phyloP scores from a whole-genome alignment of 768 basidiomycete genomes.

The Psilocybe cubensis region DNA sequence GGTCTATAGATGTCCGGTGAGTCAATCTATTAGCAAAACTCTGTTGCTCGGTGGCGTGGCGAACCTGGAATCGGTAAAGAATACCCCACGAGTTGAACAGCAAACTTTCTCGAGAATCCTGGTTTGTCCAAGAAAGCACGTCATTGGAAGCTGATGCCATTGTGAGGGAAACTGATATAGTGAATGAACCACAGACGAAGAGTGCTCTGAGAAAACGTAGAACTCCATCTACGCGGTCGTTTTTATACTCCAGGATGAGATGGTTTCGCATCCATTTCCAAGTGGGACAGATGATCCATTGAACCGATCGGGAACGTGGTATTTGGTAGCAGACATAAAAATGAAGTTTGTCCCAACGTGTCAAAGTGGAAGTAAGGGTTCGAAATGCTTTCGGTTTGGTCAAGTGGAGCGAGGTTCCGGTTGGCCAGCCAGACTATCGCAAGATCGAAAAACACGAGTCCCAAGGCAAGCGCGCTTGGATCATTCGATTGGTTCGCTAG shows the following conservation, averaged over 20 bases:
- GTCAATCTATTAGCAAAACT: constrained; percentile 10
- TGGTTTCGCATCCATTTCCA: constrained; percentile 38
- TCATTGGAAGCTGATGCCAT: constrained; percentile 56
- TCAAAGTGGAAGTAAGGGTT: constrained; percentile 66
- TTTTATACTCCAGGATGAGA: constrained; percentile 65
- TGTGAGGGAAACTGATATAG: constrained; percentile 28
- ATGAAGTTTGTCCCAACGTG: constrained; percentile 77
- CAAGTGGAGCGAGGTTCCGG: constrained; percentile 74
- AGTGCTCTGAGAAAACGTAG: constrained; percentile 31
- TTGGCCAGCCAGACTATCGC: constrained; percentile 52
- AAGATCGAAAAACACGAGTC: constrained; percentile 74
- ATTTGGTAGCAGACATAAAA: constrained; percentile 61
- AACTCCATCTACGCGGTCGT: constrained; percentile 35
- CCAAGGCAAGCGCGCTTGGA: constrained; percentile 51
- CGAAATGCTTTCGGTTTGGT: constrained; percentile 57
- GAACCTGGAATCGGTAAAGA: constrained; percentile 79
- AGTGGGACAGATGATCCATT: constrained; percentile 53
- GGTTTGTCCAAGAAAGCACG: constrained; percentile 85
- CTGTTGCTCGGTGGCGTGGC: constrained; percentile 24
- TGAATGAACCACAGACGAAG: constrained; percentile 20
- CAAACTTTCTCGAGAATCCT: constrained; percentile 82
- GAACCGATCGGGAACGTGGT: constrained; percentile 80
- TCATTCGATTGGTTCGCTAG: constrained; percentile 35
- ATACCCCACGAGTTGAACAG: constrained; percentile 84
- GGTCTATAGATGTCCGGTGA: constrained; percentile 54